Conservation (phyloP, 805 yeast species). For the Spathaspora sp. region DNA sequence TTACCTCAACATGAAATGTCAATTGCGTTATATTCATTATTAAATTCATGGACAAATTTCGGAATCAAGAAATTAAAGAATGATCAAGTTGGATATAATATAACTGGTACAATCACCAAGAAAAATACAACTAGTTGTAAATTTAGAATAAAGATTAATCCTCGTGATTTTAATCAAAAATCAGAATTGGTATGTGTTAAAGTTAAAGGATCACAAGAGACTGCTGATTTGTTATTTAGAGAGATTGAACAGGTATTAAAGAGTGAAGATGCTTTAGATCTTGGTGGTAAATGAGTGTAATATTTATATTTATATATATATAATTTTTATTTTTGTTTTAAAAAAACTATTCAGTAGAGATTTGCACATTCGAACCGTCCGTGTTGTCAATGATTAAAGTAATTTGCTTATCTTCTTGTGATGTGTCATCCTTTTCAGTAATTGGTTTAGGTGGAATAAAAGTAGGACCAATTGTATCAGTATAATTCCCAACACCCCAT, state of each 20-base stretch:
- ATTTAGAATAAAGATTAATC: slow-evolving; percentile 51
- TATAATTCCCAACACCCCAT: slow-evolving; percentile 57
- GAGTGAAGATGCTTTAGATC: slow-evolving; percentile 60
- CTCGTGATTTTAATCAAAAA: slow-evolving; percentile 37
- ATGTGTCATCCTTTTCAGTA: slow-evolving; percentile 6
- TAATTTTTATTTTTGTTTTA: background rate
- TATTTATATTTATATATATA: background rate
- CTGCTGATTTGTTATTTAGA: slow-evolving; percentile 54
- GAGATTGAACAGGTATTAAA: slow-evolving; percentile 64
- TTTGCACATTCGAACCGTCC: background rate
- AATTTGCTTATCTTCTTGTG: slow-evolving; percentile 6
- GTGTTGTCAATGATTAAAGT: background rate
- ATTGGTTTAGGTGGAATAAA: slow-evolving; percentile 16
- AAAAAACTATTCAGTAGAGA: background rate
- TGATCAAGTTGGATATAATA: slow-evolving; percentile 37
- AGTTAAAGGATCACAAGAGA: slow-evolving; percentile 61
- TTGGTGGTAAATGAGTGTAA: background rate
- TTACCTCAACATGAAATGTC: slow-evolving; percentile 54
- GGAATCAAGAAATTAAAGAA: slow-evolving; percentile 58
- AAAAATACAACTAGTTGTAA: slow-evolving; percentile 60
- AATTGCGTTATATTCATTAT: slow-evolving; percentile 58
- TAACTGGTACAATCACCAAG: slow-evolving; percentile 62
- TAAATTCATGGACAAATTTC: slow-evolving; percentile 66
- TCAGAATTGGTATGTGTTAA: slow-evolving; percentile 59
- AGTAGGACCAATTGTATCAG: slow-evolving; percentile 55